Conservation (phyloP, 2,329 filamentous ascomycete genomes). For the Orbilia javanica region DNA sequence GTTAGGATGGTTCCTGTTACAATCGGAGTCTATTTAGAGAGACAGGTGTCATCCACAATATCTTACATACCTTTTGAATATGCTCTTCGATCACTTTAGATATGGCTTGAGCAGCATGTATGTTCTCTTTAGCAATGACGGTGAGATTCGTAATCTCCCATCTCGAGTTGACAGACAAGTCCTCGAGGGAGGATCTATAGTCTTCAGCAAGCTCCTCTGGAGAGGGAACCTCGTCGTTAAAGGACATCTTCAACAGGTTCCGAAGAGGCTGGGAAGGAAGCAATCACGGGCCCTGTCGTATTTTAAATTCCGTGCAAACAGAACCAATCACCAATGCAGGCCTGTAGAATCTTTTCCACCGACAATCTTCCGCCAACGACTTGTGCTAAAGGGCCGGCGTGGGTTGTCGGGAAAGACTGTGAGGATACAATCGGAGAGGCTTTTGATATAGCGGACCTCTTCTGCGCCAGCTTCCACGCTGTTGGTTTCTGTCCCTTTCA, state of each 20-base stretch:
- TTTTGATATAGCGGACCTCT: background rate
- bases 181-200: constrained; percentile 92
- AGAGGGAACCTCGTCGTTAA: constrained; percentile 63
- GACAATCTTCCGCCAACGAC: background rate
- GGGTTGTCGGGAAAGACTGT: background rate
- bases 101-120: constrained; percentile 92
- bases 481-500: background rate
- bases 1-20: constrained; percentile 65
- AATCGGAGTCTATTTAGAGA: background rate
- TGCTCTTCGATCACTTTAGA: constrained; percentile 90
- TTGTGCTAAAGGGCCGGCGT: background rate
- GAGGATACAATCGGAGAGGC: too few relatives aligned
- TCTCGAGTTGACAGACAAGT: constrained; percentile 88
- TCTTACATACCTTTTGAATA: constrained; percentile 92
- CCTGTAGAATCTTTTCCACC: background rate
- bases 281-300: background rate
- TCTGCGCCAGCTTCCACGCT: background rate
- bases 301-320: background rate
- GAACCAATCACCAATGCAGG: constrained; percentile 18
- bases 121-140: constrained; percentile 96
- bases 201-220: constrained; percentile 91
- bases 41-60: background rate
- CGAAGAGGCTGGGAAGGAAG: background rate
- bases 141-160: constrained; percentile 98
- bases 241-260: constrained; percentile 39